Evolutionary conservation across 129 eudicot genomes (phyloP).

Genomic region (Logfia minima): DNA sequence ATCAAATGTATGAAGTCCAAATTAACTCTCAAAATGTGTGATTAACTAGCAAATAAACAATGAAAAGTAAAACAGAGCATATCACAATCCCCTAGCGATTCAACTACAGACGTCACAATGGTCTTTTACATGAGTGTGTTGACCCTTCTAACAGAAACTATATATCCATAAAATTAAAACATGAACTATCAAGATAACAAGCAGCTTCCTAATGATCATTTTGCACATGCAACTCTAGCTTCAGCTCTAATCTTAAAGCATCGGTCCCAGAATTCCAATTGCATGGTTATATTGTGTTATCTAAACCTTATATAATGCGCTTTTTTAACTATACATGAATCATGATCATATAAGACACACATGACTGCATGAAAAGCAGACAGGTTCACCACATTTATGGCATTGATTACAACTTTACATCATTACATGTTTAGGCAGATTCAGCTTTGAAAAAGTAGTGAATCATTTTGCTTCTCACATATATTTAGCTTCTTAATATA

Average conservation of each 20-base stretch:
- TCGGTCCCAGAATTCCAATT: conserved; percentile 5
- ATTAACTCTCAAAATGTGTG: not conserved
- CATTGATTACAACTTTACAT: not conserved
- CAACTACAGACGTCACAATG: not conserved
- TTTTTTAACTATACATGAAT: not conserved
- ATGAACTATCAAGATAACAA: not conserved
- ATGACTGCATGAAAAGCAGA: not conserved
- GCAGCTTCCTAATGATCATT: not conserved
- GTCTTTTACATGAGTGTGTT: conserved; percentile 13
- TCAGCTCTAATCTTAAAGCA: conserved; percentile 18
- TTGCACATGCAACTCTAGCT: conserved; percentile 14
- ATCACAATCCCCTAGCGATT: not conserved
- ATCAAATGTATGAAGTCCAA: not conserved
- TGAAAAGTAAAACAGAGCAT: conserved; percentile 17
- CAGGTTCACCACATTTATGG: not conserved
- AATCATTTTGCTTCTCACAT: not conserved
- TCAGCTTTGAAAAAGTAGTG: not conserved
- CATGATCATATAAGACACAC: not conserved
- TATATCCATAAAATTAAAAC: not conserved
- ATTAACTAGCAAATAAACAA: conserved; percentile 1
- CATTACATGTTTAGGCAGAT: not conserved
- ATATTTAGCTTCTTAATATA: too few species aligned
- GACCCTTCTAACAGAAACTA: not conserved
- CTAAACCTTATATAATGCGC: not conserved
- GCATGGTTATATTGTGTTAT: not conserved